Base-by-base conservation (phyloP, 768 basidiomycete species). In the Mycena amicta region DNA sequence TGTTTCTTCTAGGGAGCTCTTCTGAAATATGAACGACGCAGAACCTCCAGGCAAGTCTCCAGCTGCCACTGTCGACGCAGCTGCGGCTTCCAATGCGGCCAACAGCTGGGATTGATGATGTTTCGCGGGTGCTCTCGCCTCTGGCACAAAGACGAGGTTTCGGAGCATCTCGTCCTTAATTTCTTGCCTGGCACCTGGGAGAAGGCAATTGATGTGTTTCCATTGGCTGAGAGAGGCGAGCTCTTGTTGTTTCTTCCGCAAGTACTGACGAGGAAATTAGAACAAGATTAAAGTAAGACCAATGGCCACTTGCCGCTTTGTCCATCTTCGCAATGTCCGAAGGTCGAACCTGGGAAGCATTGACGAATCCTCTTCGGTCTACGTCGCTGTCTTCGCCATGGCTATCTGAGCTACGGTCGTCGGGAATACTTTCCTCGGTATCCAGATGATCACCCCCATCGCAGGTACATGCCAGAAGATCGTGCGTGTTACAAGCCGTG, bases 401-500 rank as follows among this genome's bases (percentile, higher is more conserved):
- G 43, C 70, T 64, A 61, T 64, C 31, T 67, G 60, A 33, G 37
- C 80, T 65, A 55, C 25, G 68, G 64, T 76, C 76, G 4, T 67
- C 71, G 25, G 71, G 67, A 16, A 31, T 45, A 29, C 59, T 61
- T 18, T 68, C 61, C 18, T 68, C 68, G 18, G 68, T 61, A 1
- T 71, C 72, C 25, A 73, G 72, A 3, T 69, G 64, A 22, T 62
- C 62, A n/a, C 65, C 70, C 20, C 67, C 69, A 51, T 81, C 82
- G 62, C 93, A 96, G 12, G 76, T 77, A 67, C 95, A 98, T 58
- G 85, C 88, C 15, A 98, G 78, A 18, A 98, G 80, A 63, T 98
- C 96, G 66, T 98, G 96, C 1, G 95, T 98, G 60, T 95, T 90
- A 75, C 93, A 95, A 6, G 79, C 74, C 0, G 93, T 95, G 54